Evolutionary conservation across 805 yeast species (phyloP).

Genomic region (Saitoella complicata): DNA sequence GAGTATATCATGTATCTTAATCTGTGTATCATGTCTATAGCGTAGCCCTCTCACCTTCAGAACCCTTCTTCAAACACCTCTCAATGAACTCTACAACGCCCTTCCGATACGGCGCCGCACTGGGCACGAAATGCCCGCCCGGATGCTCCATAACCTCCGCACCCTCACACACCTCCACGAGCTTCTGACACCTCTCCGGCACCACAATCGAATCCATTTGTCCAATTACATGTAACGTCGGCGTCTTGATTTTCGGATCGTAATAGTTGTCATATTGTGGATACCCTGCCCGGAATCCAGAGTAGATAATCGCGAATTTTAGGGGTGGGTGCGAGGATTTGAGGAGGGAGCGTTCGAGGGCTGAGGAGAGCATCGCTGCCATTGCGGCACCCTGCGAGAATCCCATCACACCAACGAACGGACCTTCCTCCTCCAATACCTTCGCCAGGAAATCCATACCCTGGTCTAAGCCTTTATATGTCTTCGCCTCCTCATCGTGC

Average conservation of each 20-base stretch:
- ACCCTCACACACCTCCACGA: slow-evolving; percentile 36
- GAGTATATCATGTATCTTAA: no score
- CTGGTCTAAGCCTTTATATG: no score
- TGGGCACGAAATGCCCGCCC: slow-evolving; percentile 95
- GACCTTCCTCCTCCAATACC: slow-evolving; percentile 33
- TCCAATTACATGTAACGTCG: slow-evolving; percentile 67
- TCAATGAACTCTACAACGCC: slow-evolving; percentile 19
- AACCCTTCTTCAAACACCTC: background rate
- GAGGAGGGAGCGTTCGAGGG: slow-evolving; percentile 30
- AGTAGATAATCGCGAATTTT: slow-evolving; percentile 59
- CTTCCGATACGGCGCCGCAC: slow-evolving; percentile 41
- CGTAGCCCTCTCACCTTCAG: background rate
- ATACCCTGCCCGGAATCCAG: slow-evolving; percentile 33
- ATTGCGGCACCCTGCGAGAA: slow-evolving; percentile 93
- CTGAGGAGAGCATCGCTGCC: slow-evolving; percentile 50
- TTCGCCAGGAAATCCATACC: no score
- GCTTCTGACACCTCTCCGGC: slow-evolving; percentile 45
- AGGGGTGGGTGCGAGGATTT: slow-evolving; percentile 37
- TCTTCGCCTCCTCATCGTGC: no score
- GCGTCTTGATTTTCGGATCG: slow-evolving; percentile 20
- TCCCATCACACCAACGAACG: slow-evolving; percentile 78
- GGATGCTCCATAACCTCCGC: slow-evolving; percentile 52
- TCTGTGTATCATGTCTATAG: no score
- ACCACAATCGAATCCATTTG: slow-evolving; percentile 76
- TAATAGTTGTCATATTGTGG: slow-evolving; percentile 19